Evolutionary conservation across 2,329 filamentous ascomycete genomes (phyloP), one percentile per base, ranked within the genome.

Genomic region (Colletotrichum echinochloae): DNA sequence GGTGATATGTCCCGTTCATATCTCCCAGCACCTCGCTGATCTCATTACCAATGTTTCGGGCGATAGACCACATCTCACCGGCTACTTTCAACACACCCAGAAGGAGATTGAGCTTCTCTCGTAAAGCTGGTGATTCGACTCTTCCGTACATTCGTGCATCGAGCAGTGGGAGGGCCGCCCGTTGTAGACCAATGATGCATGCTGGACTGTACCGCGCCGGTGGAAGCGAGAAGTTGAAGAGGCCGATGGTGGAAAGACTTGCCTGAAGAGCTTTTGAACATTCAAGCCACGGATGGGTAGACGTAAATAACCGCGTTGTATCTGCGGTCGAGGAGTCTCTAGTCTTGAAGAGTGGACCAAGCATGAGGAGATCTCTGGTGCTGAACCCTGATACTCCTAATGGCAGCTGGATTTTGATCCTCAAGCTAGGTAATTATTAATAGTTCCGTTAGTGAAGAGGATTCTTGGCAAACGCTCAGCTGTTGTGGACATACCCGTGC

Each of bases 41-140:
- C 39, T 71, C 69, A 16, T 48, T 65, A 11, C 69, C 66, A 37
- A 70, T 60, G 26, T 76, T 77, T 56, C 75, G 78, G 5, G 81
- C 80, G 28, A 82, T 71, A 0, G 76, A 73, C 75, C 78, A 79
- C 48, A 76, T 78, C 54, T 79, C 75, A n/a, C 78, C 77, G n/a
- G 79, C 76, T 37, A 74, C 73, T 23, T 73, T 76, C 18, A 80
- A 73, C 11, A 80, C 76, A 59, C 76, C 75, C 28, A 78, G 69
- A 7, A 80, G 69, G 59, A 77, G 72, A 60, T 77, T 76, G 35
- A 80, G 74, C 59, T 78, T 79, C 67, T 79, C 78, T 9, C 78
- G 74, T 55, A 79, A 74, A n/a, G 73, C 66, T 12, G 74, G 74
- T 2, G 77, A 79, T 65, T 79, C 78, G 3, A 77, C 59, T n/a